phyloP scores from a whole-genome alignment of 1,139 yeast species.

The Saccharomyces hybrid region DNA sequence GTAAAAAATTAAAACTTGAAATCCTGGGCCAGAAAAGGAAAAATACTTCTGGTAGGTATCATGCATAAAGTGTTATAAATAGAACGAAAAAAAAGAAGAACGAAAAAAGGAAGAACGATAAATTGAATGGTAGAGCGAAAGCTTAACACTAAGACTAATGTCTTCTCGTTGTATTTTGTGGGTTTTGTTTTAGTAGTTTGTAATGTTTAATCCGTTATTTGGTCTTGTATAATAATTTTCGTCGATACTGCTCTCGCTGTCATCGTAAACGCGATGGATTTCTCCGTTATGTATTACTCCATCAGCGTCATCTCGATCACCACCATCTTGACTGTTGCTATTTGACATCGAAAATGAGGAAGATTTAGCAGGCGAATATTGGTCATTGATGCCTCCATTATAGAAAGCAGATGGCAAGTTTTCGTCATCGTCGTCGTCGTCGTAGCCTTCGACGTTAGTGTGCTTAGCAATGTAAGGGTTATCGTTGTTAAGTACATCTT shows the following conservation, averaged over 20 bases:
- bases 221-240: not conserved
- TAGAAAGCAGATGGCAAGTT: not conserved
- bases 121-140: not conserved
- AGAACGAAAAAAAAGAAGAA: not conserved
- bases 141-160: not conserved
- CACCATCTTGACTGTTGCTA: not conserved
- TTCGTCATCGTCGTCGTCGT: constrained; percentile 1
- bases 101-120: not conserved
- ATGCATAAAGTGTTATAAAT: not conserved
- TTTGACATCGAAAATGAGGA: not conserved
- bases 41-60: not conserved
- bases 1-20: not conserved
- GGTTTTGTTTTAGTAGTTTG: not conserved
- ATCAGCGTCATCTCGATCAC: not conserved
- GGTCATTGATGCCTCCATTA: not conserved
- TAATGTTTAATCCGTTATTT: not conserved
- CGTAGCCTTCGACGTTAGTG: not conserved
- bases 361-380: not conserved
- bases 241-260: not conserved
- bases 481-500: not conserved
- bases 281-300: not conserved
- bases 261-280: not conserved
- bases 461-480: not conserved
- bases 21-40: not conserved
- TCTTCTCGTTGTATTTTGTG: no score